Evolutionary conservation across 2,329 filamentous ascomycete species (phyloP).

Genomic region (Aspergillus jensenii): DNA sequence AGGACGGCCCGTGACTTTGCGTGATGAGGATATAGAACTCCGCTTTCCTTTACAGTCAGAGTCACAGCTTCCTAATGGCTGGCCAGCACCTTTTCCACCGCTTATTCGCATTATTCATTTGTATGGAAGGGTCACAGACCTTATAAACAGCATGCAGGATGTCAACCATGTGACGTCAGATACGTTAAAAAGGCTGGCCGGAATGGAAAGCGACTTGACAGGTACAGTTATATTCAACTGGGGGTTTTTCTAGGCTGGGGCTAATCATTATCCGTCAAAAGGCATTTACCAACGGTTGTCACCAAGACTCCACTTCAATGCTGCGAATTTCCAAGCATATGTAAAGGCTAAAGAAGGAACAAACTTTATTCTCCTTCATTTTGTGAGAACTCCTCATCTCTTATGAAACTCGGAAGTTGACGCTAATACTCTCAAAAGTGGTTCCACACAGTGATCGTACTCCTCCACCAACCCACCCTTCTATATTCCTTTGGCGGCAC

Average conservation of each 20-base stretch:
- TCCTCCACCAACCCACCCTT: constrained; percentile 80
- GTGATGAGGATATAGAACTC: constrained; percentile 82
- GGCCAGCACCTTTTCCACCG: constrained; percentile 76
- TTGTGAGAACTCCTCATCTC: constrained; percentile 38
- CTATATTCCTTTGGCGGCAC: constrained; percentile 71
- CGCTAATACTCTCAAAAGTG: constrained; percentile 47
- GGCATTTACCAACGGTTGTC: constrained; percentile 73
- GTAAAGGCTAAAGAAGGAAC: constrained; percentile 78
- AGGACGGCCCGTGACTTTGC: constrained; percentile 77
- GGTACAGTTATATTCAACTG: constrained; percentile 39
- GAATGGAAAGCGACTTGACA: constrained; percentile 80
- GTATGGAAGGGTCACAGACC: constrained; percentile 79
- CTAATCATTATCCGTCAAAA: constrained; percentile 3
- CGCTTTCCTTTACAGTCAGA: constrained; percentile 62
- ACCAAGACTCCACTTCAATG: constrained; percentile 75
- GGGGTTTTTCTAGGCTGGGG: background rate
- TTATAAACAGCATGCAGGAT: constrained; percentile 77
- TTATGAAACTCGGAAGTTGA: background rate
- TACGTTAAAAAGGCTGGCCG: constrained; percentile 67
- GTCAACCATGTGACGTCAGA: constrained; percentile 73
- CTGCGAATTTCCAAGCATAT: constrained; percentile 81
- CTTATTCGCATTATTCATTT: constrained; percentile 82
- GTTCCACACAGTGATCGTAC: constrained; percentile 84
- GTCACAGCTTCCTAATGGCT: constrained; percentile 56
- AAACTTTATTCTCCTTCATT: constrained; percentile 81